Evolutionary conservation across 208 protist genomes (phyloP), one percentile per base, ranked within the genome.

Genomic region (Acanthamoeba royreba): DNA sequence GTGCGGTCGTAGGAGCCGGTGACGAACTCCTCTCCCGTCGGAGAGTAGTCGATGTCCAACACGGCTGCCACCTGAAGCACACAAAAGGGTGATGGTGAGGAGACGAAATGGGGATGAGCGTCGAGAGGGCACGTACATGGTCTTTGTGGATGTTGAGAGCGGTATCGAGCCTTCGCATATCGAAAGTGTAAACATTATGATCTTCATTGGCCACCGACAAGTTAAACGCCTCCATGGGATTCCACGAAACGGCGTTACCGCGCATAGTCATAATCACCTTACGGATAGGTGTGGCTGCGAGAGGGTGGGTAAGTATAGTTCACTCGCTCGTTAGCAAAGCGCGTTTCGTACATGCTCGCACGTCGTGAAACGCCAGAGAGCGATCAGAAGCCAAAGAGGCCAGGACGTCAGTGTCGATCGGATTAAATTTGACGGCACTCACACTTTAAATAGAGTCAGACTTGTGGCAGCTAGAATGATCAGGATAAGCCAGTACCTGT

Each of bases 211-310:
- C 99, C 19, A 91, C 33, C 38, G 31, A 90, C 46, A 90, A 99
- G 49, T 98, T 98, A 93, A 99, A 99, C n/a, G 99, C 98, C 94
- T 99, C 98, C 97, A 99, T 99, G 25, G 99, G 99, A 95, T 99
- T 99, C 99, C 99, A 99, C 69, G 97, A 95, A 5, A 99, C 93
- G 31, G 96, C 95, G 66, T 99, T 99, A 49, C 95, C 97, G 63
- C 97, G 98, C 97, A 99, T 99, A 58, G 45, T 22, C 4, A 83
- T 93, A 40, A 55, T 83, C 31, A 96, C 43, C 46, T 93, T 93
- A 43, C 61, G 35, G 22, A 93, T 83, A 17, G 53, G 58, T 7
- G 46, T 49, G 8, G 47, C 74, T 86, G 74, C 74, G 49, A 55
- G 43, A 55, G 33, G 22, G 81, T 4, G 52, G n/a, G 58, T 33